Conservation (phyloP, 768 basidiomycete species). For the Mycena rosella region DNA sequence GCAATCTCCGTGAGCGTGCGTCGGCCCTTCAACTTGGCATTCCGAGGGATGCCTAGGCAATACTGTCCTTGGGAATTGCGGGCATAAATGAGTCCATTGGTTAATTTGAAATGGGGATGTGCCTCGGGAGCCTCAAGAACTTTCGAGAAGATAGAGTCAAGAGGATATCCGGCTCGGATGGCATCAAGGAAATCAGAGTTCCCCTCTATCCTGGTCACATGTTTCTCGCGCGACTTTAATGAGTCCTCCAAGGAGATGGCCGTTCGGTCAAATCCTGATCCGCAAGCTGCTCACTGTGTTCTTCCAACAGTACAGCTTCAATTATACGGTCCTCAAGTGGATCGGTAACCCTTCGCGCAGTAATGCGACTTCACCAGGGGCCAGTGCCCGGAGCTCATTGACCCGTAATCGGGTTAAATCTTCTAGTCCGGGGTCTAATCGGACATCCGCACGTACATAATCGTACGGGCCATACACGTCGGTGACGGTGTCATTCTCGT, state of each 20-base stretch:
- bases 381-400: too few relatives aligned
- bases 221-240: background rate
- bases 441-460: too few relatives aligned
- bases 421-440: too few relatives aligned
- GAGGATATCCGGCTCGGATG: background rate
- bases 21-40: background rate
- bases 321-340: background rate
- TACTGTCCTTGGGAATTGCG: background rate
- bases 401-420: too few relatives aligned
- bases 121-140: background rate
- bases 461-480: too few relatives aligned
- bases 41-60: background rate
- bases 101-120: background rate
- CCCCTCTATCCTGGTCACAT: background rate
- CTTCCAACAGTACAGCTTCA: background rate
- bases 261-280: background rate
- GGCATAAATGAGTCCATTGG: background rate
- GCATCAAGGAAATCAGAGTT: background rate
- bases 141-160: background rate
- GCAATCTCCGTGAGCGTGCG: background rate
- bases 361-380: too few relatives aligned
- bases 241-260: background rate
- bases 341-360: background rate
- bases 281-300: background rate
- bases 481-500: too few relatives aligned